Evolutionary conservation across 768 basidiomycete species (phyloP), one percentile per base, ranked within the genome.

Genomic region (Dentipellis fragilis): DNA sequence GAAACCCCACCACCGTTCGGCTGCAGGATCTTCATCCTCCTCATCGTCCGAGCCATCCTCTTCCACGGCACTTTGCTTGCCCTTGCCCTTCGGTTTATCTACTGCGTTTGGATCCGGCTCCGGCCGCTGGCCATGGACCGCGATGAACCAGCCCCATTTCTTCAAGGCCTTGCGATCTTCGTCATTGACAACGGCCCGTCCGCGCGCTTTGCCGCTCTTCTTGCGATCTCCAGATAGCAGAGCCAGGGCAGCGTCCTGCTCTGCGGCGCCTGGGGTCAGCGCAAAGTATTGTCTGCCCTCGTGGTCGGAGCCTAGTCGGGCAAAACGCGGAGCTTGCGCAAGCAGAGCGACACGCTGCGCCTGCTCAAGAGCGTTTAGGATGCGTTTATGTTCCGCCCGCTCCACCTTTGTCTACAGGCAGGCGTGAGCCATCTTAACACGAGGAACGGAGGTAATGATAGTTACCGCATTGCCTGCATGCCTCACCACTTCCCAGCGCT

Each of bases 81-180:
- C 50, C 9, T 56, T 51, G 23, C 58, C 60, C 56, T 63, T 63
- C 50, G 62, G 67, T 47, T 61, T 62, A 1, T 54, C 51, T 9
- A 64, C 67, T 14, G 57, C 63, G 29, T 56, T 48, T 21, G 65
- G 58, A 2, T 59, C 67, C 58, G 56, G 69, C 17, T 65, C 59
- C 0, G 82, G 80, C 58, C 70, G 76, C 67, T 68, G 78, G 1
- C 88, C 88, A 78, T 81, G 87, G 1, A 89, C 85, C 4, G 78
- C 81, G n/a, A 92, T 63, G 65, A 87, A 85, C 84, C 84, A 89
- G 1, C 80, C 74, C 88, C 89, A 92, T 35, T 78, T 75, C 56
- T 66, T 75, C 66, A 84, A 67, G 36, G 72, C 68, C 19, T 66
- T 65, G n/a, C 81, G 71, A n/a, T 83, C 80, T 12, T 79, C 79